Base-by-base conservation (phyloP, 805 yeast species). In the Pichia gijzeniarum region DNA sequence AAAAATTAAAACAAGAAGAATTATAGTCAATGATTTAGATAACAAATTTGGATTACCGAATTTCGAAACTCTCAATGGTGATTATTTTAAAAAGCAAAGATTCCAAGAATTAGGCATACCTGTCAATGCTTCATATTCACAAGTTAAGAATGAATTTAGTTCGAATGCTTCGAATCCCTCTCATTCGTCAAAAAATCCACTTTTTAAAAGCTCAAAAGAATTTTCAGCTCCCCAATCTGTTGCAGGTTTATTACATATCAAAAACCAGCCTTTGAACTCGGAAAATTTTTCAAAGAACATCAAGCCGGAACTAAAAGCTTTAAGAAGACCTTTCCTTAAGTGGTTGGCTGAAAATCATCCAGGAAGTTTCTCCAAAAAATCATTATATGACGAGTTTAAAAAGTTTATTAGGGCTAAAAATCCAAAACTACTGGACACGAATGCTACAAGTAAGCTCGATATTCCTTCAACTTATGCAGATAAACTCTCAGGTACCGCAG, bases 41-140 rank as follows among this genome's bases (percentile, higher is more conserved):
- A 80, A 80, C 52, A 66, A 72, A 50, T 80, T 78, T 55, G 76
- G 79, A 49, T 70, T 85, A 64, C 83, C 90, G 5, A 83, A 79
- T 56, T 86, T 81, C 50, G 90, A 83, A 59, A 73, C 81, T 41
- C 71, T 71, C 48, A 70, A 78, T 17, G 82, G 84, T 5, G 69
- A 73, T 41, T 74, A 73, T 53, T 76, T 80, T 70, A 80, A 76
- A 53, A 72, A 84, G 52, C 50, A 72, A 48, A 76, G 84, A 62
- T 82, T 85, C 58, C 82, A 79, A 60, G 93, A 85, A 63, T 62
- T 80, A 51, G 83, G 82, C 4, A 52, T 83, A 10, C 74, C 77
- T 12, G 66, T 76, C 40, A 66, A 52, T 18, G 48, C 58, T 8
- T 53, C 48, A 47, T 48, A 39, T 20, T 43, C 53, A 12, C 48